Conservation (phyloP, 1,284 basidiomycete species). For the Moesziomyces parantarcticus region DNA sequence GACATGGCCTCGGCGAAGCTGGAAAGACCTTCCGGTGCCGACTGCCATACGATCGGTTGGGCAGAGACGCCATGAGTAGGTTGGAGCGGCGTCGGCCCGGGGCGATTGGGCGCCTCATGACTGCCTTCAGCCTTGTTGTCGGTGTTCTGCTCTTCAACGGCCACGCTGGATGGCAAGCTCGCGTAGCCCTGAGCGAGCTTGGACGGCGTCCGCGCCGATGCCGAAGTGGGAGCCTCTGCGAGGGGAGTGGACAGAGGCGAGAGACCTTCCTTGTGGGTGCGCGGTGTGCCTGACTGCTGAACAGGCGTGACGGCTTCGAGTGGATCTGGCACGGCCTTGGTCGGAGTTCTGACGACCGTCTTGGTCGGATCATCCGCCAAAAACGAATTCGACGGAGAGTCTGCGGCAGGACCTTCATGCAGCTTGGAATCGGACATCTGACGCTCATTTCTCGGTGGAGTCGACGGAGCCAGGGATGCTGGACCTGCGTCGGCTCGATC, state of each 20-base stretch:
- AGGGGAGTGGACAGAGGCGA: slow-evolving; percentile 9
- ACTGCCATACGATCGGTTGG: slow-evolving; percentile 45
- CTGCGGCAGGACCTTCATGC: neutral
- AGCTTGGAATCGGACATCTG: slow-evolving; percentile 27
- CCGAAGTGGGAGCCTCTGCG: slow-evolving; percentile 6
- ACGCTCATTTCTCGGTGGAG: slow-evolving; percentile 1
- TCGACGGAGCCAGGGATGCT: neutral
- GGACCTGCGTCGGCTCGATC: slow-evolving; percentile 10
- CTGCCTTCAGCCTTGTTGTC: neutral
- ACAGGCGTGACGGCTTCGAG: slow-evolving; percentile 16
- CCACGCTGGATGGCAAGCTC: neutral
- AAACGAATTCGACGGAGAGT: slow-evolving; percentile 4
- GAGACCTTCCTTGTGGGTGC: neutral
- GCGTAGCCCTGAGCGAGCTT: slow-evolving; percentile 16
- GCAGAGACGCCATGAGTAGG: slow-evolving; percentile 11
- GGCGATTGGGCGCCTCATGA: slow-evolving; percentile 19
- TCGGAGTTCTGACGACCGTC: slow-evolving; percentile 25
- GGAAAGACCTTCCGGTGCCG: slow-evolving; percentile 43
- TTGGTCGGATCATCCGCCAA: slow-evolving; percentile 21
- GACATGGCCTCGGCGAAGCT: slow-evolving; percentile 38
- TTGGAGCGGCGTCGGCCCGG: slow-evolving; percentile 54
- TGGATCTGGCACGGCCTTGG: slow-evolving; percentile 26
- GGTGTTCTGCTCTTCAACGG: neutral
- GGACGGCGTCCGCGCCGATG: slow-evolving; percentile 5
- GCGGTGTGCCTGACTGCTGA: neutral